These are phyloP conservation scores for Colletotrichum lindemuthianum DNA, from an alignment of 2,329 filamentous ascomycete species.

Conservation along the genomic window DNA sequence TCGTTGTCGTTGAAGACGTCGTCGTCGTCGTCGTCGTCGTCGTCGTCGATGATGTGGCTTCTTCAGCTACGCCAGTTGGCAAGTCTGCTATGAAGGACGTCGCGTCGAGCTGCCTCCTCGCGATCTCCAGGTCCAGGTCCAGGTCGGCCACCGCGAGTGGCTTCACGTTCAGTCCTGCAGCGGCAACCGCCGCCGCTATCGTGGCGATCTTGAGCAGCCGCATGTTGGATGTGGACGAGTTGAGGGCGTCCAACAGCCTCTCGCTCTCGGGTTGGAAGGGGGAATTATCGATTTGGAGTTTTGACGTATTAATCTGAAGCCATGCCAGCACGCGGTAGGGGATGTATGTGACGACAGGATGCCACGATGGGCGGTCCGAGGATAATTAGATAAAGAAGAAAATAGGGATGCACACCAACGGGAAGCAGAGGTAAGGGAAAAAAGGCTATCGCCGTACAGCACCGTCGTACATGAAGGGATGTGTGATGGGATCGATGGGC, in stretches of 20 bases:
- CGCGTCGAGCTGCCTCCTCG: conserved; percentile 9
- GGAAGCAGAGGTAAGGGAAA: neutral
- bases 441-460: neutral
- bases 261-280: conserved; percentile 5
- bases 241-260: conserved; percentile 7
- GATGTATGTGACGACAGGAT: neutral
- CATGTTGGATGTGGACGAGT: conserved; percentile 23
- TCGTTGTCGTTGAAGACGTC: neutral
- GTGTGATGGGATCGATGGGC: conserved; percentile 5
- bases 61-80: conserved; percentile 17
- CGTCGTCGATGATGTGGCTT: neutral
- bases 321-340: conserved; percentile 31
- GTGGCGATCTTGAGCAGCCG: conserved; percentile 18
- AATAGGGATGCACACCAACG: neutral
- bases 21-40: conserved; percentile 1
- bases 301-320: conserved; percentile 13
- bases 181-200: conserved; percentile 19
- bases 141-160: neutral
- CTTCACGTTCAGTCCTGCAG: conserved; percentile 23
- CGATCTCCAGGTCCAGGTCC: neutral
- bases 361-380: conserved; percentile 2
- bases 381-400: conserved; percentile 5
- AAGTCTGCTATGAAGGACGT: conserved; percentile 30
- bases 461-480: conserved; percentile 15
- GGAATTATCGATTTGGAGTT: neutral